Evolutionary conservation across 139 green algal genomes (phyloP).

Genomic region (Desmodesmus armatus): DNA sequence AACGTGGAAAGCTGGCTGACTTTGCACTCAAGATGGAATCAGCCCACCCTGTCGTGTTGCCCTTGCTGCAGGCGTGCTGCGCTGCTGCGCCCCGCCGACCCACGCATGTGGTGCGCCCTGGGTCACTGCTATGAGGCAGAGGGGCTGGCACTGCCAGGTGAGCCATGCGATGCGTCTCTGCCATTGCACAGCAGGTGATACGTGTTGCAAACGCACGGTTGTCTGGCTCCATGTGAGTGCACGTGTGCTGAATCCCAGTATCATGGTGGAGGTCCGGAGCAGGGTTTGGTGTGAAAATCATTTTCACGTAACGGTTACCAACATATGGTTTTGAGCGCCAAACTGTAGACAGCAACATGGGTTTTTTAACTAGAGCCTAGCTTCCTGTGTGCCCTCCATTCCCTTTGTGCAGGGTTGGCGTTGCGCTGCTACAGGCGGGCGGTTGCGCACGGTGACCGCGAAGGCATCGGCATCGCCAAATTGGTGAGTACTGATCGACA

Average conservation of each 20-base stretch:
- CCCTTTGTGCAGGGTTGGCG: constrained; percentile 65
- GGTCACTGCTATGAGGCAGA: constrained; percentile 91
- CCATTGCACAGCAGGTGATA: too few species aligned
- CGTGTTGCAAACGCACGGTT: too few species aligned
- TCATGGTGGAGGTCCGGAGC: neutral
- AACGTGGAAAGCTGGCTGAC: too few species aligned
- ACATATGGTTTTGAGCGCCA: neutral
- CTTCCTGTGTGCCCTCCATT: neutral
- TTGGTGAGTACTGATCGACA: neutral
- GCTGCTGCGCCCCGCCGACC: constrained; percentile 85
- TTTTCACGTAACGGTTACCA: neutral
- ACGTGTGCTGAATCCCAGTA: too few species aligned
- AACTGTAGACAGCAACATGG: neutral
- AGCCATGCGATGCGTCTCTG: too few species aligned
- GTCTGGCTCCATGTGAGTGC: too few species aligned
- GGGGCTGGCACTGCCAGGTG: constrained; percentile 12
- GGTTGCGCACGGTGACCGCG: constrained; percentile 77
- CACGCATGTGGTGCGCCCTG: constrained; percentile 98
- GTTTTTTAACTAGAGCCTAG: too few species aligned
- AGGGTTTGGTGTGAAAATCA: neutral
- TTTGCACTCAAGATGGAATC: too few species aligned
- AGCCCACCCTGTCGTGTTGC: neutral
- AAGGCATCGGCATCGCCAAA: constrained; percentile 78
- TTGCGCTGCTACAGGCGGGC: constrained; percentile 91
- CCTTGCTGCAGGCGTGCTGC: constrained; percentile 69